Conservation (phyloP, 2,329 filamentous ascomycete species). For the Pseudocercospora fijiensis region DNA sequence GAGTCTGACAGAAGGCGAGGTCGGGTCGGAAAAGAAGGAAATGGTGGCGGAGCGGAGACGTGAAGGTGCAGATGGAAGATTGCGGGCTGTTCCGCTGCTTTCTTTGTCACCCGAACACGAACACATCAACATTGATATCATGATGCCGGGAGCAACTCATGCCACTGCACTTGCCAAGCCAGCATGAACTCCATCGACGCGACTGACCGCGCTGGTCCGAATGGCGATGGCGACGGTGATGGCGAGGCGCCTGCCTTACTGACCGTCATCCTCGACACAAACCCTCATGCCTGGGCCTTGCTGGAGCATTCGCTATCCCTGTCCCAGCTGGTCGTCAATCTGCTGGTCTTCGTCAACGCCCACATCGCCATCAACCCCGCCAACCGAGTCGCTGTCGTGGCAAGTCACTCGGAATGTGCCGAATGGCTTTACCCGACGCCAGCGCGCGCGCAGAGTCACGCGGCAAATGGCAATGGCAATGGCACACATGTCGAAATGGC, state of each 20-base stretch:
- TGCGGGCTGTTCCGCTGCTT: no score
- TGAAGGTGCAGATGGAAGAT: not conserved
- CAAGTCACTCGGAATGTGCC: slow-evolving; percentile 81
- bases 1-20: not conserved
- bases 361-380: slow-evolving; percentile 91
- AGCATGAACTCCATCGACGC: slow-evolving; percentile 66
- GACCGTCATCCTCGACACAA: slow-evolving; percentile 90
- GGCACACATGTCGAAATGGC: slow-evolving; percentile 32
- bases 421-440: slow-evolving; percentile 81
- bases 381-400: slow-evolving; percentile 89
- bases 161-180: not conserved
- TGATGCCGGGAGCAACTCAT: no score
- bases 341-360: slow-evolving; percentile 95
- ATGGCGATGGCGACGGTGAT: slow-evolving; percentile 34
- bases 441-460: slow-evolving; percentile 20
- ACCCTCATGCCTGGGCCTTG: slow-evolving; percentile 88
- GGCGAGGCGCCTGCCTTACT: slow-evolving; percentile 71
- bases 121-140: no score
- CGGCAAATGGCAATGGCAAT: slow-evolving; percentile 24
- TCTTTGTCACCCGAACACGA: no score
- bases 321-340: slow-evolving; percentile 78
- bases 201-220: slow-evolving; percentile 44
- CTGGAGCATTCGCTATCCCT: slow-evolving; percentile 73
- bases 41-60: not conserved
- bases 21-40: not conserved